phyloP scores from a whole-genome alignment of 306 rosid species.

The Myrica gale region DNA sequence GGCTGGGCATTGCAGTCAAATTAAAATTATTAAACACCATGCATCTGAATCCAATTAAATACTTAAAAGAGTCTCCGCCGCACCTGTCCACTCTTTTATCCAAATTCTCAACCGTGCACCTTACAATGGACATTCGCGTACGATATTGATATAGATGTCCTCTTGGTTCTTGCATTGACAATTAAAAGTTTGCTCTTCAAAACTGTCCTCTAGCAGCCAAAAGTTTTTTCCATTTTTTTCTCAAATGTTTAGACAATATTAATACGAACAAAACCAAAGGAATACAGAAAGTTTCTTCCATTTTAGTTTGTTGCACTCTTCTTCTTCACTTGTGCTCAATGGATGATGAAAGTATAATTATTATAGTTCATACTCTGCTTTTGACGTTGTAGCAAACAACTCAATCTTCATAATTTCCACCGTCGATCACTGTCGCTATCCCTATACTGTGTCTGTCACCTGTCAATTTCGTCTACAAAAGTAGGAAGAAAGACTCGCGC shows the following conservation, averaged over 20 bases:
- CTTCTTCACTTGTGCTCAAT: too few relatives aligned
- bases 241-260: too few relatives aligned
- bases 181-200: not conserved
- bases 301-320: too few relatives aligned
- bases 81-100: not conserved
- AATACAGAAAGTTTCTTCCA: too few relatives aligned
- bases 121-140: not conserved
- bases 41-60: not conserved
- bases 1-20: not conserved
- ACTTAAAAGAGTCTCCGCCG: not conserved
- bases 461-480: slow-evolving; percentile 8
- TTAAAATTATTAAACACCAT: not conserved
- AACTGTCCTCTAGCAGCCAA: not conserved
- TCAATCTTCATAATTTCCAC: slow-evolving; percentile 4
- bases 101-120: not conserved
- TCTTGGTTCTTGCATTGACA: not conserved
- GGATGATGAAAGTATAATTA: too few relatives aligned
- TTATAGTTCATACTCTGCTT: too few relatives aligned
- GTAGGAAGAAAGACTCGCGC: slow-evolving; percentile 41
- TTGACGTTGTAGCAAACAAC: not conserved
- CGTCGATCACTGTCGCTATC: slow-evolving; percentile 32
- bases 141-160: not conserved
- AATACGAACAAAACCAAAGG: too few relatives aligned
- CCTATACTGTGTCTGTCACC: slow-evolving; percentile 13
- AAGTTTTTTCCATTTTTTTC: not conserved